A percentile compares a stretch with the other conserved stretches of the same genome.
Evolutionary conservation across 2,329 filamentous ascomycete genomes (phyloP).

Genomic region (Canariomyces notabilis): DNA sequence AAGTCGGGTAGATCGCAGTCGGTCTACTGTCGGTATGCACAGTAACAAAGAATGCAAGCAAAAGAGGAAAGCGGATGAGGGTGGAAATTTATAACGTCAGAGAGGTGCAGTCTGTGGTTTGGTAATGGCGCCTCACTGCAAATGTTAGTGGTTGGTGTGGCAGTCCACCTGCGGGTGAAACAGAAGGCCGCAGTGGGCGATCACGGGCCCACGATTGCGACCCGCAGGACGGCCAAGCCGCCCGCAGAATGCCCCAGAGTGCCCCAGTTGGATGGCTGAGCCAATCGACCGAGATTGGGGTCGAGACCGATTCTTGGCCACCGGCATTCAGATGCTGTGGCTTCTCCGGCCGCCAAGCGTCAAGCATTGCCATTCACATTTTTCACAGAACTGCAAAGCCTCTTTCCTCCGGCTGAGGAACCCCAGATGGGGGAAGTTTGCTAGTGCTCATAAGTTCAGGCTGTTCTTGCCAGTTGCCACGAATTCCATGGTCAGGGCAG

Average conservation of each 20-base stretch:
- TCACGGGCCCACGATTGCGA: conserved; percentile 8
- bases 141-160: neutral
- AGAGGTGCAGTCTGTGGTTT: neutral
- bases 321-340: neutral
- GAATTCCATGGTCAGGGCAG: neutral
- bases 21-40: too few species aligned
- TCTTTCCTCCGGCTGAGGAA: neutral
- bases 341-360: conserved; percentile 4
- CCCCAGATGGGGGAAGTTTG: too few species aligned
- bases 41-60: conserved; percentile 3
- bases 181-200: conserved; percentile 7
- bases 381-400: neutral
- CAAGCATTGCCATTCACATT: too few species aligned
- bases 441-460: too few species aligned
- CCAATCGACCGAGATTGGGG: conserved; percentile 6
- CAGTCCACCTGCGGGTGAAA: too few species aligned
- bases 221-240: conserved; percentile 8
- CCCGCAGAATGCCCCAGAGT: conserved; percentile 10
- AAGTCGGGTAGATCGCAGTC: neutral
- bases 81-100: conserved; percentile 12
- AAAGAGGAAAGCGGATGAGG: conserved; percentile 13
- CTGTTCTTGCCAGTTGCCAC: neutral
- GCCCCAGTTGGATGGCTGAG: conserved; percentile 19
- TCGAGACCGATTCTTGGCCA: neutral
- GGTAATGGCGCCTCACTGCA: too few species aligned